Evolutionary conservation across 768 basidiomycete species (phyloP), one percentile per base, ranked within the genome.

Genomic region (Krasilnikovozyma curviuscula): DNA sequence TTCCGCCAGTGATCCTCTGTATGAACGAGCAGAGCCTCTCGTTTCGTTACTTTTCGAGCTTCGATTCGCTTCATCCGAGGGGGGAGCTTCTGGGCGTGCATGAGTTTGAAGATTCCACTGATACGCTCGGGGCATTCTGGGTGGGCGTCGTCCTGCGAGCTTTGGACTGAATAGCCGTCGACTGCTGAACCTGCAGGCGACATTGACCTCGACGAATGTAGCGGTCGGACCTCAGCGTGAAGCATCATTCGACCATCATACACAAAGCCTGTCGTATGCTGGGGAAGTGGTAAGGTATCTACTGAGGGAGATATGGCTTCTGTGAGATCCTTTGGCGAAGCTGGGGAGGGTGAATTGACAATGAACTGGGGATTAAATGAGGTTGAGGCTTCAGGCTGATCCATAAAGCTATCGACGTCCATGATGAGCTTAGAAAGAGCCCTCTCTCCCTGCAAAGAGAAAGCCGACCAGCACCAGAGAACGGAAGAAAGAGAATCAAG

Each of bases 1-100:
- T 83, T 83, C 54, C 86, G 75, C 88, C 89, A 95, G 54, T 85
- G 82, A 42, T 81, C 81, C 57, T 81, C 77, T 39, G 77, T 79
- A 64, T 98, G 93, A 4, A 95, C 86, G 21, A 95, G 75, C 48
- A 84, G 65, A 12, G 77, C 82, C 66, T 97, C 89, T 27, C 79
- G 72, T 52, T 73, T 75, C 35, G 71, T 69, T 12, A 81, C 84
- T 41, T 75, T 70, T 43, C 83, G 71, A 57, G 84, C 79, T 0
- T 76, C 76, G 18, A 97, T 66, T 57, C 72, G 73, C 58, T 77
- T 75, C 83, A 91, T 91, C 57, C 74, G 73, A 16, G 68, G 58
- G 39, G 77, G 69, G 56, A 81, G 68, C 24, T 74, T 74, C 33
- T 70, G 70, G 32, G 66, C 66, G n/a, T 70, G 67, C 30, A 97